Conservation (phyloP, 352 stramenopile genomes). For the Phytophthora rubi region DNA sequence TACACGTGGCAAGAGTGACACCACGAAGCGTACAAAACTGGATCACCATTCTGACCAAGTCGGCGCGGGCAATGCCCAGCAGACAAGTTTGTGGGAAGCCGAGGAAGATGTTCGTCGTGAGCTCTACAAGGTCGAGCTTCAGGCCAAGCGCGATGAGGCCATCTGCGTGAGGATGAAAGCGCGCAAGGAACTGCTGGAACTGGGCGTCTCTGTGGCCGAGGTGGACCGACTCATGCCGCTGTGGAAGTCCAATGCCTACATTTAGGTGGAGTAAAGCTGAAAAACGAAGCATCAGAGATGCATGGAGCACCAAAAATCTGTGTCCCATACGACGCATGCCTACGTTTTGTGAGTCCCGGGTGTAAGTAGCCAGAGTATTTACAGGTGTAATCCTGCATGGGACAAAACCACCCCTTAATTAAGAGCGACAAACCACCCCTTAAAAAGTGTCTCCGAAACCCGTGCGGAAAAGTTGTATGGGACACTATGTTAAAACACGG, state of each 20-base stretch:
- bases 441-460: too few species aligned
- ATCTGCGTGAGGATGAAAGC: slow-evolving; percentile 41
- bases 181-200: slow-evolving; percentile 46
- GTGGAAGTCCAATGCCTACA: slow-evolving; percentile 9
- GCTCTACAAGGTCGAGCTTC: slow-evolving; percentile 44
- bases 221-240: slow-evolving; percentile 41
- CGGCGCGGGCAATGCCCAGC: neutral
- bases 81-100: neutral
- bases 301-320: too few species aligned
- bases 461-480: too few species aligned
- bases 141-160: slow-evolving; percentile 43
- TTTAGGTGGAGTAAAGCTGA: neutral
- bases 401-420: too few species aligned
- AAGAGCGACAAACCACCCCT: too few species aligned
- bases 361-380: too few species aligned
- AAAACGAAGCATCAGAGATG: neutral
- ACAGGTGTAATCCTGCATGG: too few species aligned
- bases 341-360: too few species aligned
- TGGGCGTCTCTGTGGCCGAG: slow-evolving; percentile 34
- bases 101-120: slow-evolving; percentile 24
- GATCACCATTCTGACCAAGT: neutral
- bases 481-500: too few species aligned
- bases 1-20: neutral
- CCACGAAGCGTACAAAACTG: neutral
- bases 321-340: too few species aligned